Evolutionary conservation across 768 basidiomycete genomes (phyloP).

Genomic region (Lentinula boryana): DNA sequence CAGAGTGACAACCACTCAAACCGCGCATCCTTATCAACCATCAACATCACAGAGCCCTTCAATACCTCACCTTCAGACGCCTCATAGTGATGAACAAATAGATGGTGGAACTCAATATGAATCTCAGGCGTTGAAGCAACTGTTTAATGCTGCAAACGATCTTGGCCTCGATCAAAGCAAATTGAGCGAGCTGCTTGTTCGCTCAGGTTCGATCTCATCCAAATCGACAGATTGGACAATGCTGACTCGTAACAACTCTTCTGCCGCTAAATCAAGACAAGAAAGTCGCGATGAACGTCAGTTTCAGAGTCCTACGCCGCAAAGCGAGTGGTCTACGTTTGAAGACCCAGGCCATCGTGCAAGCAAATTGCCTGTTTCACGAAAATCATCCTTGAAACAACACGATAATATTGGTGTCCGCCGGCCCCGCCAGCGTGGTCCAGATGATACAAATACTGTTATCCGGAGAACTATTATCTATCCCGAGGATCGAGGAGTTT

Average conservation of each 20-base stretch:
- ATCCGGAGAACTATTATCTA: slow-evolving; percentile 78
- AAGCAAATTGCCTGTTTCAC: slow-evolving; percentile 19
- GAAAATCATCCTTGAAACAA: slow-evolving; percentile 18
- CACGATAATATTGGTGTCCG: slow-evolving; percentile 8
- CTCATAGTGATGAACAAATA: slow-evolving; percentile 19
- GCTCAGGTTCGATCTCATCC: slow-evolving; percentile 64
- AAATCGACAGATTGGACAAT: slow-evolving; percentile 41
- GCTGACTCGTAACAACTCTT: slow-evolving; percentile 38
- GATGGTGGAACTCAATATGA: slow-evolving; percentile 26
- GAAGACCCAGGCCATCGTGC: slow-evolving; percentile 1
- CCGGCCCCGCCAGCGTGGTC: slow-evolving; percentile 8
- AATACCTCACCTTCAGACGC: slow-evolving; percentile 7
- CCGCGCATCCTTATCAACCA: slow-evolving; percentile 16
- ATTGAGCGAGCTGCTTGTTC: slow-evolving; percentile 63
- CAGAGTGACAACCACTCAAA: slow-evolving; percentile 23
- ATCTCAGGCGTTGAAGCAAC: slow-evolving; percentile 55
- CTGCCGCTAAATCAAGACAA: slow-evolving; percentile 22
- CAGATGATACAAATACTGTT: slow-evolving; percentile 35
- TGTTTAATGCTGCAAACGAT: slow-evolving; percentile 71
- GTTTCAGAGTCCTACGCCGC: background rate
- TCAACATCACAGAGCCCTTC: slow-evolving; percentile 1
- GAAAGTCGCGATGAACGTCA: slow-evolving; percentile 22
- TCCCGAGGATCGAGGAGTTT: slow-evolving; percentile 58
- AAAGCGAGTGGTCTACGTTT: slow-evolving; percentile 4
- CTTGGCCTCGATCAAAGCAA: slow-evolving; percentile 72